phyloP scores from a whole-genome alignment of 1,284 basidiomycete genomes.

The Chondrostereum purpureum region DNA sequence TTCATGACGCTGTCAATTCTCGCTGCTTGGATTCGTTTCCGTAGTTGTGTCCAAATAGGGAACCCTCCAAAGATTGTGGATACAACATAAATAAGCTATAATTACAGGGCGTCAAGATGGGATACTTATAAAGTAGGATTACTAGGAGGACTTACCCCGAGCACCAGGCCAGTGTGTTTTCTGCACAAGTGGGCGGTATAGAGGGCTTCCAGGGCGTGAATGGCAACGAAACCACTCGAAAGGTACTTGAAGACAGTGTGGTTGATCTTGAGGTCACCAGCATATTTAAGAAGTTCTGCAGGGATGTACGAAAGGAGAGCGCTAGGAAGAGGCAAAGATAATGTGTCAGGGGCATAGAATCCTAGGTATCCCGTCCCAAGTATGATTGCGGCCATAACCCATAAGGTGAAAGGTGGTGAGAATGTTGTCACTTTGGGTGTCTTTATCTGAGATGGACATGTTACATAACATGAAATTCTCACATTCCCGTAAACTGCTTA shows the following conservation, averaged over 20 bases:
- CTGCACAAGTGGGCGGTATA: constrained; percentile 50
- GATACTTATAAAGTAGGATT: too few species aligned
- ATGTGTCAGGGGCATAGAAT: constrained; percentile 27
- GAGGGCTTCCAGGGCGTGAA: constrained; percentile 45
- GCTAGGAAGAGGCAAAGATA: constrained; percentile 22
- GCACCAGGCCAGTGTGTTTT: constrained; percentile 46
- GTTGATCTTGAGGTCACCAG: constrained; percentile 11
- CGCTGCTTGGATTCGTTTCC: constrained; percentile 52
- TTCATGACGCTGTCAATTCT: constrained; percentile 75
- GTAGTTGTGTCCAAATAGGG: constrained; percentile 45
- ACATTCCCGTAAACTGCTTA: constrained; percentile 24
- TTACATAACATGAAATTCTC: background rate
- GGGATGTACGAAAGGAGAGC: constrained; percentile 19
- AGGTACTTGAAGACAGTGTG: constrained; percentile 12
- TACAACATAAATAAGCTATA: constrained; percentile 39
- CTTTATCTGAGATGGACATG: constrained; percentile 46
- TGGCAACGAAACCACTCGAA: constrained; percentile 18
- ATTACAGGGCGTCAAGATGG: constrained; percentile 4
- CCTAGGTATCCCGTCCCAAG: constrained; percentile 33
- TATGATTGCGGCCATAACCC: constrained; percentile 20
- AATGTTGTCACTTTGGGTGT: constrained; percentile 57
- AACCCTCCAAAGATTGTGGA: constrained; percentile 46
- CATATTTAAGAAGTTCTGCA: constrained; percentile 16
- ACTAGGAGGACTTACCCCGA: constrained; percentile 48
- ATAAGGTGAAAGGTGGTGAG: constrained; percentile 28